Conservation (phyloP, 345 rosid species). For the Acer saccharum region DNA sequence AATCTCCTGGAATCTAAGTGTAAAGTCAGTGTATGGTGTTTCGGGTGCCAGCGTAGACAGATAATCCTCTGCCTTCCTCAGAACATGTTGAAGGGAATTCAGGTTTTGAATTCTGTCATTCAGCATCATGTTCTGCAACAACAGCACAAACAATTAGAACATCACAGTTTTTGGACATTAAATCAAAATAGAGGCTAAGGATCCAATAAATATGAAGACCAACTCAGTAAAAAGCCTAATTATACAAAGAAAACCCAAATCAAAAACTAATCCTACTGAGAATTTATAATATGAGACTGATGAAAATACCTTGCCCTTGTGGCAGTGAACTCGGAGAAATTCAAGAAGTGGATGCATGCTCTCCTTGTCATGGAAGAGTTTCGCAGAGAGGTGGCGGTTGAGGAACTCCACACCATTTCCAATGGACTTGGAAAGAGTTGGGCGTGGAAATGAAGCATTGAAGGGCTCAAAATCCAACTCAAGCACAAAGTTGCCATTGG, state of each 20-base stretch:
- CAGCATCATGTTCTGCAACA: slow-evolving; percentile 80
- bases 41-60: slow-evolving; percentile 47
- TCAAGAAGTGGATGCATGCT: slow-evolving; percentile 89
- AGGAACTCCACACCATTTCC: slow-evolving; percentile 99
- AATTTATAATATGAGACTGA: neutral
- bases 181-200: neutral
- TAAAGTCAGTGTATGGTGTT: slow-evolving; percentile 65
- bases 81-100: slow-evolving; percentile 61
- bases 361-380: slow-evolving; percentile 94
- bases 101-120: slow-evolving; percentile 70
- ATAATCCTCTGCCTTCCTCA: slow-evolving; percentile 91
- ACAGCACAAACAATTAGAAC: neutral
- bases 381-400: slow-evolving; percentile 93
- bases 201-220: too few species aligned
- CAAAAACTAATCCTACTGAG: too few species aligned
- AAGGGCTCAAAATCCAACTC: slow-evolving; percentile 98
- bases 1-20: slow-evolving; percentile 82
- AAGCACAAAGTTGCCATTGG: slow-evolving; percentile 77
- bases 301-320: slow-evolving; percentile 67
- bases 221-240: too few species aligned
- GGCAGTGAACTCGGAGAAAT: slow-evolving; percentile 82
- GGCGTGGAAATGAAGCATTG: slow-evolving; percentile 84
- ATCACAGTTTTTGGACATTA: neutral
- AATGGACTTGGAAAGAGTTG: slow-evolving; percentile 81
- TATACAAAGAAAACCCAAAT: too few species aligned